Conservation (phyloP, 495 filamentous ascomycete species). For the Talaromyces borbonicus region DNA sequence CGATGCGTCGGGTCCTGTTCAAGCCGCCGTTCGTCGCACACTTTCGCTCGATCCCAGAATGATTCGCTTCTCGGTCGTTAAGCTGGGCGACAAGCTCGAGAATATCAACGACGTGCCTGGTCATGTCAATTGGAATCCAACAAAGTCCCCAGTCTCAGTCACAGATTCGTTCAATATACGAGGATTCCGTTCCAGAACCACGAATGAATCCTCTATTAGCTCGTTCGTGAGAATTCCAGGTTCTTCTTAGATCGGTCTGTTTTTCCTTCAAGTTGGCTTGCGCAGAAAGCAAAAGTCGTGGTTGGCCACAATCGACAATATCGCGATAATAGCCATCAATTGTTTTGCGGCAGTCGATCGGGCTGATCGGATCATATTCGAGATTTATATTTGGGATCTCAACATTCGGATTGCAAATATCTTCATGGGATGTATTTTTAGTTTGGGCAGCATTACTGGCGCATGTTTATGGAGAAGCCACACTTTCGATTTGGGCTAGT, state of each 20-base stretch:
- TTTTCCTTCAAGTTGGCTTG: too few species aligned
- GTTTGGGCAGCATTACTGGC: constrained; percentile 1
- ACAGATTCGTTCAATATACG: background rate
- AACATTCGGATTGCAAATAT: too few species aligned
- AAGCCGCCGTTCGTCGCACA: constrained; percentile 61
- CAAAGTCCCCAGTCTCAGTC: background rate
- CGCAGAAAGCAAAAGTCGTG: too few species aligned
- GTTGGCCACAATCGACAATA: too few species aligned
- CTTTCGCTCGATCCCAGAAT: constrained; percentile 84
- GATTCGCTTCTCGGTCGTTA: constrained; percentile 77
- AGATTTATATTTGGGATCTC: too few species aligned
- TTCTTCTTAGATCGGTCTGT: background rate
- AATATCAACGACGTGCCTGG: constrained; percentile 54
- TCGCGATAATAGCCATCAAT: too few species aligned
- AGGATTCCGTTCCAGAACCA: background rate
- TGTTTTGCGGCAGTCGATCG: too few species aligned
- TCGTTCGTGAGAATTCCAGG: background rate
- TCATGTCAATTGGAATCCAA: constrained; percentile 45
- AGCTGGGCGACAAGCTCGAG: constrained; percentile 70
- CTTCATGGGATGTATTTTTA: constrained; percentile 1
- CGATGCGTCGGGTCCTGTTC: constrained; percentile 60
- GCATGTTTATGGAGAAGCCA: background rate
- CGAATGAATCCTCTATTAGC: background rate
- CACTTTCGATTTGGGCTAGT: too few species aligned
- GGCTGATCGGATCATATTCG: background rate